These are phyloP conservation scores for Zalaria sp. DNA, from an alignment of 2,329 filamentous ascomycete species.

Conservation along the genomic window DNA sequence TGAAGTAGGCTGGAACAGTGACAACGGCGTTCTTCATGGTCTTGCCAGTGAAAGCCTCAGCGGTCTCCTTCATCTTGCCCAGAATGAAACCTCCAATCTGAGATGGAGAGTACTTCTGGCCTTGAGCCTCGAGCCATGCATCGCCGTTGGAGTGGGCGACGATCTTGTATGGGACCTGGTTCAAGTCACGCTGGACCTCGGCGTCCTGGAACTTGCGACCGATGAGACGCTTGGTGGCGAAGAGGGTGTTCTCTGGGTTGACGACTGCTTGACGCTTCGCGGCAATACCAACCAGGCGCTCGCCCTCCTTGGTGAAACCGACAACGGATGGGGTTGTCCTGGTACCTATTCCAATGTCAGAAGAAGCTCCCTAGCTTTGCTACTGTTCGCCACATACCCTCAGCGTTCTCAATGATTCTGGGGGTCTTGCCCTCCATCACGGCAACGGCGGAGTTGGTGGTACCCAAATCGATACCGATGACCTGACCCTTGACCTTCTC, in stretches of 20 bases:
- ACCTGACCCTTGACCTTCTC: constrained; percentile 89
- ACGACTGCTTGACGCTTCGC: constrained; percentile 97
- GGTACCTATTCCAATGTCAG: constrained; percentile 42
- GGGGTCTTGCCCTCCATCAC: constrained; percentile 94
- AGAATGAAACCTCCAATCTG: constrained; percentile 94
- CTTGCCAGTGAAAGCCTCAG: constrained; percentile 83
- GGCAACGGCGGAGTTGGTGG: constrained; percentile 94
- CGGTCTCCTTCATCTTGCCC: constrained; percentile 99
- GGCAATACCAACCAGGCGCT: constrained; percentile 91
- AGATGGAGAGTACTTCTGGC: constrained; percentile 94
- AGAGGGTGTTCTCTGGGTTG: constrained; percentile 96
- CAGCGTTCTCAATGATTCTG: constrained; percentile 94
- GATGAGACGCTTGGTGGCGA: constrained; percentile 97
- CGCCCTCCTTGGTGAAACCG: constrained; percentile 87
- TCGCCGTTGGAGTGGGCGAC: constrained; percentile 94
- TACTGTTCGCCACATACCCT: constrained; percentile 45
- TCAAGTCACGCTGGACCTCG: constrained; percentile 92
- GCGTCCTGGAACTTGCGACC: constrained; percentile 89
- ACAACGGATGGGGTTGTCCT: constrained; percentile 90
- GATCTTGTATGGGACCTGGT: constrained; percentile 98
- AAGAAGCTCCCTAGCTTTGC: neutral
- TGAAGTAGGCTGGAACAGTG: constrained; percentile 96
- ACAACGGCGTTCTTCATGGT: constrained; percentile 91
- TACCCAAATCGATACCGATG: constrained; percentile 97
- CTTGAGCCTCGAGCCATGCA: constrained; percentile 87